These are phyloP conservation scores for Penicillium palitans DNA, from an alignment of 2,329 filamentous ascomycete genomes.

Conservation along the genomic window DNA sequence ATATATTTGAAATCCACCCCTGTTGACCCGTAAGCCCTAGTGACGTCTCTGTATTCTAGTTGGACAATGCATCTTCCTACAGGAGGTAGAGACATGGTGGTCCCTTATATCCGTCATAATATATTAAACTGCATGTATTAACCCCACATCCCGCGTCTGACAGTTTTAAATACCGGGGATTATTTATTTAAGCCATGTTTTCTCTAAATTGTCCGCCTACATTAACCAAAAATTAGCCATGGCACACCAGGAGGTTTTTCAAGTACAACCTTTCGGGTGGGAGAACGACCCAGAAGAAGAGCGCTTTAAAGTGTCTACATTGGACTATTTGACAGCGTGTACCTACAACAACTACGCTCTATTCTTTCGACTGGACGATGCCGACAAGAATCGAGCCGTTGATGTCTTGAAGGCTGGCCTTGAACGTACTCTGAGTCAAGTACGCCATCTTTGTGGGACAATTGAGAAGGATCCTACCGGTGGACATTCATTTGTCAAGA, in stretches of 20 bases:
- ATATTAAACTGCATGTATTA: too few relatives aligned
- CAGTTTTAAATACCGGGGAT: too few relatives aligned
- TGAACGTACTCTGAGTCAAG: not conserved
- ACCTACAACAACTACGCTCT: not conserved
- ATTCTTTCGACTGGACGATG: not conserved
- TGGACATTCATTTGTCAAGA: not conserved
- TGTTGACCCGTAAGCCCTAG: not conserved
- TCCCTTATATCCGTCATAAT: not conserved
- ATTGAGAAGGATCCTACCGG: not conserved
- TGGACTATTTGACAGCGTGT: not conserved
- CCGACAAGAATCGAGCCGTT: not conserved
- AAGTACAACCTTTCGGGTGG: too few relatives aligned
- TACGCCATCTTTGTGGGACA: not conserved
- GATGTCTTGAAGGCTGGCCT: not conserved
- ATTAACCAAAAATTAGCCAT: not conserved
- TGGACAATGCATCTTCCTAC: not conserved
- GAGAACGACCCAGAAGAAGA: not conserved
- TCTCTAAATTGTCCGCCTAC: too few relatives aligned
- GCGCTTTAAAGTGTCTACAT: not conserved
- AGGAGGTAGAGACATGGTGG: not conserved
- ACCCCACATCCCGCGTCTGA: too few relatives aligned
- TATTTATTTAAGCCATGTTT: too few relatives aligned
- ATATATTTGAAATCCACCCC: not conserved
- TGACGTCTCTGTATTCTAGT: not conserved
- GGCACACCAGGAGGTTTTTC: not conserved